Percentiles rank a stretch among this genome's conserved stretches.
Evolutionary conservation across 2,329 filamentous ascomycete genomes (phyloP).

Genomic region (Lasiodiplodia theobromae): DNA sequence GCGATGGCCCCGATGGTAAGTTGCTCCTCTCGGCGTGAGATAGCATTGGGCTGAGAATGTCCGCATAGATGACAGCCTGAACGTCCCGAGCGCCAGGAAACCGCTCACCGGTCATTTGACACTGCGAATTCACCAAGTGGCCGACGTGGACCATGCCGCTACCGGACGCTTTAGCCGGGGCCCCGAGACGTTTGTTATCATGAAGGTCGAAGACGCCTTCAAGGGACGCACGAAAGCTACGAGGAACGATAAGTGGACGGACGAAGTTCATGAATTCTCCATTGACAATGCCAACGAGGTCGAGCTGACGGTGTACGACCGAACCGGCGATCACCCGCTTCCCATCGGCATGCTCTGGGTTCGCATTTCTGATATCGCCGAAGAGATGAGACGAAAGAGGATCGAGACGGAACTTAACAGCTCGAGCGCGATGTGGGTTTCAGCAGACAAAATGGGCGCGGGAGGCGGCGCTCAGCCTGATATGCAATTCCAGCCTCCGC

Average conservation of each 20-base stretch:
- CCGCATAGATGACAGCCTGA: slow-evolving; percentile 88
- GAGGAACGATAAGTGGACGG: slow-evolving; percentile 87
- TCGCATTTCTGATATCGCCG: slow-evolving; percentile 93
- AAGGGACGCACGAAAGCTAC: slow-evolving; percentile 87
- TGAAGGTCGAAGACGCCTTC: slow-evolving; percentile 95
- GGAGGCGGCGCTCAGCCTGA: slow-evolving; percentile 59
- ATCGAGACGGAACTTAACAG: slow-evolving; percentile 95
- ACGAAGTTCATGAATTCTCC: slow-evolving; percentile 88
- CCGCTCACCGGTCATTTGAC: slow-evolving; percentile 91
- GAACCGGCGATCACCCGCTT: slow-evolving; percentile 81
- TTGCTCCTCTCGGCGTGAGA: neutral
- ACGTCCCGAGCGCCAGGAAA: slow-evolving; percentile 91
- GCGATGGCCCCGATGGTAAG: slow-evolving; percentile 78
- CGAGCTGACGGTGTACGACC: slow-evolving; percentile 97
- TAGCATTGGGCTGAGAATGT: slow-evolving; percentile 39
- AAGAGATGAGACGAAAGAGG: slow-evolving; percentile 96
- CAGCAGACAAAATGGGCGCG: slow-evolving; percentile 90
- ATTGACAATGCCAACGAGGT: slow-evolving; percentile 99
- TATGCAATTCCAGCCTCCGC: slow-evolving; percentile 61
- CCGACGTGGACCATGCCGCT: slow-evolving; percentile 92
- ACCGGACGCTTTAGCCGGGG: slow-evolving; percentile 82
- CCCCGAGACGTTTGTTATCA: slow-evolving; percentile 92
- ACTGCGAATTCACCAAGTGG: slow-evolving; percentile 85
- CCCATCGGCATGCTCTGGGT: slow-evolving; percentile 97
- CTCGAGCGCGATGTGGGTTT: slow-evolving; percentile 82